Conservation (phyloP, 2,329 filamentous ascomycete species). For the Alternaria sp. region DNA sequence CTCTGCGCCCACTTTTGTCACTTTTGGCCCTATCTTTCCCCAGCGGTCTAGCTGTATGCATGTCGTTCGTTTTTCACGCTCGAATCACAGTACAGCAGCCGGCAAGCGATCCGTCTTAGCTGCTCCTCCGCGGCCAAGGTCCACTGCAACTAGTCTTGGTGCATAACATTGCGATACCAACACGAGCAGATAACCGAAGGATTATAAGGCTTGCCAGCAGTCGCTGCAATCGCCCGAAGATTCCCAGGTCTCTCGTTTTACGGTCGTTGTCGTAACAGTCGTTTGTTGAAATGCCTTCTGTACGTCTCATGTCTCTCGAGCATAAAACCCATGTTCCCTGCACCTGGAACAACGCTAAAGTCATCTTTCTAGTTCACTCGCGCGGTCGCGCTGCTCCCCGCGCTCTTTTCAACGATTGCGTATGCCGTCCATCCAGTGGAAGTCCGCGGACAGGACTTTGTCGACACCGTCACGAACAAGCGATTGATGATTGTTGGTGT, state of each 20-base stretch:
- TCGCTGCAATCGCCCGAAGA: neutral
- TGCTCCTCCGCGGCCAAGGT: slow-evolving; percentile 16
- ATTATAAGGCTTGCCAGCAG: slow-evolving; percentile 10
- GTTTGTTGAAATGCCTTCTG: slow-evolving; percentile 19
- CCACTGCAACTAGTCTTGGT: slow-evolving; percentile 20
- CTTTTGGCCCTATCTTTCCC: slow-evolving; percentile 3
- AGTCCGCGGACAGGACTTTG: slow-evolving; percentile 68
- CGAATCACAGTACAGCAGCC: slow-evolving; percentile 16
- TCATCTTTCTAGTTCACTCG: slow-evolving; percentile 34
- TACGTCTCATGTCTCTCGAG: slow-evolving; percentile 1
- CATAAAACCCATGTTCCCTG: slow-evolving; percentile 10
- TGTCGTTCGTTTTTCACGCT: slow-evolving; percentile 9
- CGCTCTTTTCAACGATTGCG: slow-evolving; percentile 54
- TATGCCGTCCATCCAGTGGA: slow-evolving; percentile 65
- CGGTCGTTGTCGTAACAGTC: slow-evolving; percentile 8
- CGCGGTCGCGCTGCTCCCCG: slow-evolving; percentile 37
- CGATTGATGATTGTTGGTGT: slow-evolving; percentile 71
- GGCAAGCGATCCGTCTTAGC: slow-evolving; percentile 19
- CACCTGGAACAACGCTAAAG: slow-evolving; percentile 15
- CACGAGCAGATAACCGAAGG: slow-evolving; percentile 1
- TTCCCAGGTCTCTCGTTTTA: slow-evolving; percentile 5
- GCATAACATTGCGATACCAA: slow-evolving; percentile 17
- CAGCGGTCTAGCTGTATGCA: slow-evolving; percentile 6
- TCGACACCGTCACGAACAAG: slow-evolving; percentile 65
- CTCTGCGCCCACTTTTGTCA: slow-evolving; percentile 1